These are phyloP conservation scores for Arabidopsis hybrid DNA, from an alignment of 441 rosid genomes.

Conservation along the genomic window DNA sequence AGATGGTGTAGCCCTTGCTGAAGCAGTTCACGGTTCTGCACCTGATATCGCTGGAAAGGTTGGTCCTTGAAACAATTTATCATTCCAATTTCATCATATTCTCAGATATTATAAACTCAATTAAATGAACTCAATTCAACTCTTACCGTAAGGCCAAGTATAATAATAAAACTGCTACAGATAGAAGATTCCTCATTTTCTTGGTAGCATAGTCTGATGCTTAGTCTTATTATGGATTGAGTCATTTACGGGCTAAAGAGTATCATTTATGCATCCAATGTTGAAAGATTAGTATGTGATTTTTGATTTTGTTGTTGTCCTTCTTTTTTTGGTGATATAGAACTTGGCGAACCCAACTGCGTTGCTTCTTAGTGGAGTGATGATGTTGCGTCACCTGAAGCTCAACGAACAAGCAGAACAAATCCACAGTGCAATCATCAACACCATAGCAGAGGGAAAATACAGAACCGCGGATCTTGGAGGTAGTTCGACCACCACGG, in stretches of 20 bases:
- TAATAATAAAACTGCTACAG: not conserved
- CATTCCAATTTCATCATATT: not conserved
- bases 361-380: constrained; percentile 77
- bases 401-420: constrained; percentile 80
- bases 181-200: not conserved
- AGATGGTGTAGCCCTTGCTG: constrained; percentile 98
- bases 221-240: not conserved
- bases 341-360: constrained; percentile 98
- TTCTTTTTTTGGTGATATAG: constrained; percentile 36
- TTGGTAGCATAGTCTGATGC: not conserved
- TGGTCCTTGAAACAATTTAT: constrained; percentile 39
- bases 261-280: not conserved
- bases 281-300: not conserved
- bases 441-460: constrained; percentile 88
- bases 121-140: not conserved
- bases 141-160: not conserved
- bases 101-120: not conserved
- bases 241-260: not conserved
- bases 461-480: constrained; percentile 96
- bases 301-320: constrained; percentile 19
- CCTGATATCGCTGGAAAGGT: constrained; percentile 99
- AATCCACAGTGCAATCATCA: constrained; percentile 82
- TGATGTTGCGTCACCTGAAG: constrained; percentile 90
- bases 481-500: constrained; percentile 74
- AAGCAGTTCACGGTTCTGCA: constrained; percentile 99